Conservation (phyloP, 1,284 basidiomycete species). For the Stereum hirsutum region DNA sequence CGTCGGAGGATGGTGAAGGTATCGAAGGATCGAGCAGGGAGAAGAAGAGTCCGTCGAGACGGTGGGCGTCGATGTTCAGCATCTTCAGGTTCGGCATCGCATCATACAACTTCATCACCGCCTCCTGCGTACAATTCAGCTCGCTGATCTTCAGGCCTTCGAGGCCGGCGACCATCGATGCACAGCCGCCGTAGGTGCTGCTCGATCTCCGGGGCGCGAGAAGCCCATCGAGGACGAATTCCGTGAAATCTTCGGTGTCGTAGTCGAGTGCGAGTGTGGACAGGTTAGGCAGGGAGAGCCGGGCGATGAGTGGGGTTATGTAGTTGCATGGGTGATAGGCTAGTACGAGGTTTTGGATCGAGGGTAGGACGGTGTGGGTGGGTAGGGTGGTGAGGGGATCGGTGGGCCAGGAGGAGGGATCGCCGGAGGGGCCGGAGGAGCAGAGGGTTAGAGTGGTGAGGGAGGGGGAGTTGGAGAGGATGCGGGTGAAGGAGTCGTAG, state of each 20-base stretch:
- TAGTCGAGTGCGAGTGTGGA: conserved; percentile 41
- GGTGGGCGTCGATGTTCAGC: conserved; percentile 33
- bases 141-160: conserved; percentile 38
- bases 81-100: conserved; percentile 32
- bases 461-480: conserved; percentile 38
- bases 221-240: conserved; percentile 34
- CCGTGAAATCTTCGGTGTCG: conserved; percentile 37
- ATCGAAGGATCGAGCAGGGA: conserved; percentile 9
- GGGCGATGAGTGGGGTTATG: conserved; percentile 35
- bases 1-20: not conserved
- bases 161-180: conserved; percentile 33
- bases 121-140: conserved; percentile 28
- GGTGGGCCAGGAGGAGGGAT: conserved; percentile 25
- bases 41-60: conserved; percentile 26
- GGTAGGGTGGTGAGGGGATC: conserved; percentile 22
- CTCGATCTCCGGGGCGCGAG: no score
- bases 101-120: conserved; percentile 28
- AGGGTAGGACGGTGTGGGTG: no score
- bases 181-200: conserved; percentile 22
- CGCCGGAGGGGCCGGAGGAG: conserved; percentile 41
- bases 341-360: conserved; percentile 37
- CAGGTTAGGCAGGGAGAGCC: conserved; percentile 39
- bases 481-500: conserved; percentile 35
- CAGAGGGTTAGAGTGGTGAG: conserved; percentile 38
- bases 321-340: conserved; percentile 35